Conservation (phyloP, 495 filamentous ascomycete genomes). For the Amorphotheca resinae region DNA sequence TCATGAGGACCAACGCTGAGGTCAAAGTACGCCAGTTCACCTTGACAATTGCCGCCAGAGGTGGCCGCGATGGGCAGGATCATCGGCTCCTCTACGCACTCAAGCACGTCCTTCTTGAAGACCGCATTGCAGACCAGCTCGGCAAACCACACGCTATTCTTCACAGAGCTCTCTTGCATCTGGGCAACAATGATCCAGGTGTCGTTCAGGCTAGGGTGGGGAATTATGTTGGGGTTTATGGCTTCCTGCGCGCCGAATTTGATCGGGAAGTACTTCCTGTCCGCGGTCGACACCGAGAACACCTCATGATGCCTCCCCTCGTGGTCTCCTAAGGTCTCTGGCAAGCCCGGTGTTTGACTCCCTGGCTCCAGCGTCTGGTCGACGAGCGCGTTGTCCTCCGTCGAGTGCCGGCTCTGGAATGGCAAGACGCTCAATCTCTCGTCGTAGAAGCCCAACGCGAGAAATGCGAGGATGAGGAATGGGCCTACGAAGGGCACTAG, state of each 20-base stretch:
- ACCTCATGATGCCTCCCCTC: constrained; percentile 19
- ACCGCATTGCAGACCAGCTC: constrained; percentile 35
- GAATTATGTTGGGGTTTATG: constrained; percentile 42
- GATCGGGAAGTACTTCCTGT: constrained; percentile 31
- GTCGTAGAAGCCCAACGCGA: neutral
- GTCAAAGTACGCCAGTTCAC: constrained; percentile 23
- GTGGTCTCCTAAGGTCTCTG: neutral
- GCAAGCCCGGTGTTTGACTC: neutral
- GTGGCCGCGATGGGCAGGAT: constrained; percentile 33
- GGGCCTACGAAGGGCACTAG: neutral
- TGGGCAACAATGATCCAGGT: constrained; percentile 39
- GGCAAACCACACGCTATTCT: constrained; percentile 19
- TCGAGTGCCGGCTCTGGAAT: too few relatives aligned
- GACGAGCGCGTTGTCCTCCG: neutral
- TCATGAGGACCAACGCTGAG: constrained; percentile 37
- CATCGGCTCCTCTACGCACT: constrained; percentile 26
- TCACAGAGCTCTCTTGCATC: constrained; percentile 11
- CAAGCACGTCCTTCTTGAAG: constrained; percentile 28
- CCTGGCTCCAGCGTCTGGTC: neutral
- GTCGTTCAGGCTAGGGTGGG: constrained; percentile 30
- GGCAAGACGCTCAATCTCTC: neutral
- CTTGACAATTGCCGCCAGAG: constrained; percentile 27
- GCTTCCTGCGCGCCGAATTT: constrained; percentile 25
- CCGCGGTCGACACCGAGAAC: constrained; percentile 29
- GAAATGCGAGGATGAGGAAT: neutral